Evolutionary conservation across 768 basidiomycete species (phyloP), one percentile per base, ranked within the genome.

Genomic region (Agaricus sinodeliciosus): DNA sequence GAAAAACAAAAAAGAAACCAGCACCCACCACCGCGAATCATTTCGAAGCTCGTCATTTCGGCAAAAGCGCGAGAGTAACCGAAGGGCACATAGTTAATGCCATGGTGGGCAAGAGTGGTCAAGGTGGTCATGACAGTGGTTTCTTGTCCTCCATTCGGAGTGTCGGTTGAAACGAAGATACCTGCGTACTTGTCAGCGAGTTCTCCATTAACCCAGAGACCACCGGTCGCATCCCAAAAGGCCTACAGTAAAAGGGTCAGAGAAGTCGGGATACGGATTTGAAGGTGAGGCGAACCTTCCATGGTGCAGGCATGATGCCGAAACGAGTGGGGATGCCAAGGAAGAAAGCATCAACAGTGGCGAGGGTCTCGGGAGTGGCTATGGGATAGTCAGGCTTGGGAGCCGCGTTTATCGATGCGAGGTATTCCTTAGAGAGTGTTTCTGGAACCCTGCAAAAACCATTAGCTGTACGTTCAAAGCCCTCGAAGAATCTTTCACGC

Each of bases 281-380:
- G 4, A 49, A 28, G 18, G 1, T 35, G 31, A 9, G 13, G 9
- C 66, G 1, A 48, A 80, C 84, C 79, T 86, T 87, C 81, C 81
- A 86, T 60, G 94, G 91, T 2, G 73, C 86, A 22, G 90, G 80
- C 67, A 89, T 83, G 61, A 78, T 82, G 39, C 91, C 91, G 69
- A 79, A 94, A 60, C 91, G 85, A 25, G 87, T 87, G 48, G 85
- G 85, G 53, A 90, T 72, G 55, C 89, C 91, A 48, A 90, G 74
- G 57, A 94, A 58, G 76, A 79, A 83, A 4, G 79, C 90, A 59
- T 94, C 88, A 61, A 76, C 87, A 4, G 73, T 53, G 16, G 69
- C 58, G 47, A 95, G 74, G 12, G 65, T 70, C 0, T 71, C 66
- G 22, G 84, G 75, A 2, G 67, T 71, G 60, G 90, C 72, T 58